Evolutionary conservation across 139 green algal species (phyloP).

Genomic region (Coccomyxa sp.): DNA sequence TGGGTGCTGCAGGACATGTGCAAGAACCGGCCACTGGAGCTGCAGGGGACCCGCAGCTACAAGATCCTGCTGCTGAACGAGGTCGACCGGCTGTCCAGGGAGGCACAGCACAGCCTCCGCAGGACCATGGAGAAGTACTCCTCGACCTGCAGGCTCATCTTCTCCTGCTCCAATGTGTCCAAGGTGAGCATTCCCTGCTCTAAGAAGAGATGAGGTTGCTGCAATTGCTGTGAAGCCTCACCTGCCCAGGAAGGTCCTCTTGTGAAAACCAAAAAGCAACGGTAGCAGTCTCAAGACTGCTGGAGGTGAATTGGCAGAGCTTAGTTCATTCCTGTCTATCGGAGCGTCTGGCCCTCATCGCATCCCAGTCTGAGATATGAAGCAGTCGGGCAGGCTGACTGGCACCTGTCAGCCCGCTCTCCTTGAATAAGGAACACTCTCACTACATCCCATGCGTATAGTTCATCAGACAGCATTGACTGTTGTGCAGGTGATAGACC

Average conservation of each 20-base stretch:
- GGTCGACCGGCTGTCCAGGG: slow-evolving; percentile 83
- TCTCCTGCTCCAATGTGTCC: slow-evolving; percentile 82
- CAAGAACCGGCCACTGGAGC: slow-evolving; percentile 73
- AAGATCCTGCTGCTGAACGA: slow-evolving; percentile 95
- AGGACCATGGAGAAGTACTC: slow-evolving; percentile 99
- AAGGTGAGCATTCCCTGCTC: slow-evolving; percentile 49
- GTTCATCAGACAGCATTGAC: background rate
- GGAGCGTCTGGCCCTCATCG: background rate
- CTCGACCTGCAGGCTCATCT: slow-evolving; percentile 80
- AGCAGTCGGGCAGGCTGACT: too few relatives aligned
- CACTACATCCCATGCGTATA: background rate
- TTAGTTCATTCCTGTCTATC: background rate
- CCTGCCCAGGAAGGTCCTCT: background rate
- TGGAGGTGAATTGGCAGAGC: background rate
- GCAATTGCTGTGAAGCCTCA: background rate
- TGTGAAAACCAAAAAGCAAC: background rate
- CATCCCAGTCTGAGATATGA: too few relatives aligned
- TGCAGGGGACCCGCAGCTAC: slow-evolving; percentile 50
- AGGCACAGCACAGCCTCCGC: slow-evolving; percentile 90
- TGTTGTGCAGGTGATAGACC: slow-evolving; percentile 81
- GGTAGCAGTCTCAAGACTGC: background rate
- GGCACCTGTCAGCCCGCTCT: too few relatives aligned
- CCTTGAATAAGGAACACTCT: too few relatives aligned
- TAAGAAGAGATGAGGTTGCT: background rate
- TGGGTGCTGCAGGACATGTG: slow-evolving; percentile 96